Base-by-base conservation (phyloP, 2,329 filamentous ascomycete genomes). In the Colletotrichum sojae region DNA sequence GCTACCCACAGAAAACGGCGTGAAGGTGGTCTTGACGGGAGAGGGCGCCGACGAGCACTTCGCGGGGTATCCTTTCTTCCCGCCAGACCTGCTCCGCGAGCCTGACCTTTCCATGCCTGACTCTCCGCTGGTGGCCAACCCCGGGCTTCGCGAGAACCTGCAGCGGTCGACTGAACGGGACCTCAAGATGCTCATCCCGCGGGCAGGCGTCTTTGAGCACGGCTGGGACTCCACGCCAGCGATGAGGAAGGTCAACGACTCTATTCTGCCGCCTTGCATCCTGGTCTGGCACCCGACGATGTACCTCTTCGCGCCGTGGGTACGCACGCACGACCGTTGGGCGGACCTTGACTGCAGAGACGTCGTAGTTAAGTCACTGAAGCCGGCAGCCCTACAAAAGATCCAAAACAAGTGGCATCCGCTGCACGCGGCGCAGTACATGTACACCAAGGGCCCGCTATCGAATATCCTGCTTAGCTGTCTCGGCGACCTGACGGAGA, bases 31-130 rank as follows among this genome's bases (percentile, higher is more conserved):
- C 3, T 74, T 89, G 6, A 88, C 85, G 0, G 81, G 82, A 9
- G 84, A 87, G 71, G 85, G 85, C 1, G 76, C 84, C 5, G 87
- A 89, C 65, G 86, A 89, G 76, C 80, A 84, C 57, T 88, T 89
- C 72, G 83, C 78, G 3, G 87, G 87, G 25, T 89, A 89, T 70
- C 74, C 79, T 0, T 76, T 80, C 48, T 85, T 84, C 65, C 73
- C 81, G 0, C 75, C 80, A 0, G 86, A 89, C 56, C 82, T 81
- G 52, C 78, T 89, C 1, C 79, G 81, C 4, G 87, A 88, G 71
- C 74, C 81, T 0, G 87, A 89, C 69, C 53, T 63, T 5, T 72
- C 81, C 13, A 77, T 75, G 75, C 74, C 76, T 0, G 71, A 77
- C 1, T 75, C 75, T 16, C 49, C 49, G 2, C 5, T 66, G 3